Conservation (phyloP, 768 basidiomycete genomes). For the Mycena polygramma region DNA sequence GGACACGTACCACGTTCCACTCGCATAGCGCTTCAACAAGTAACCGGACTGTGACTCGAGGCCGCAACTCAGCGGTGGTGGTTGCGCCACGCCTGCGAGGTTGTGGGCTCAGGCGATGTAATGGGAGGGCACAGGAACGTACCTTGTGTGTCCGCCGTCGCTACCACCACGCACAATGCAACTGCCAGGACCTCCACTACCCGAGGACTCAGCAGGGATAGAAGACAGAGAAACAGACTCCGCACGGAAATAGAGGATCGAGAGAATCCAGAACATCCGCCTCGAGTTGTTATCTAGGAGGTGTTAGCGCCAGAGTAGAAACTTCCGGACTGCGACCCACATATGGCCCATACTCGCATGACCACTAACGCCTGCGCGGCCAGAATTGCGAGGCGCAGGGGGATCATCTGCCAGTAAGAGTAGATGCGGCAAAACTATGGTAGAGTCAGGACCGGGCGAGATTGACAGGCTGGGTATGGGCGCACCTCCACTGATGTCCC, state of each 20-base stretch:
- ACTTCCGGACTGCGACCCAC: neutral
- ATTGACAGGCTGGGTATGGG: neutral
- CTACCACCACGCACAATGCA: slow-evolving; percentile 5
- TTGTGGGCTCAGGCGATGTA: neutral
- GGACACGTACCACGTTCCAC: slow-evolving; percentile 25
- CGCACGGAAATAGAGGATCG: slow-evolving; percentile 14
- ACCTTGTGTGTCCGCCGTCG: slow-evolving; percentile 28
- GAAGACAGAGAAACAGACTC: neutral
- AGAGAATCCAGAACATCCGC: slow-evolving; percentile 26
- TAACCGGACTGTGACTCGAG: slow-evolving; percentile 18
- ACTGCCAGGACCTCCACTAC: slow-evolving; percentile 23
- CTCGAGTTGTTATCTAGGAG: slow-evolving; percentile 30
- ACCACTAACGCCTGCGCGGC: slow-evolving; percentile 22
- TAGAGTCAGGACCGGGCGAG: too few species aligned
- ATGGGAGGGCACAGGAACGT: neutral
- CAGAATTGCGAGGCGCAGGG: slow-evolving; percentile 22
- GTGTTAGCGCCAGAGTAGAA: neutral
- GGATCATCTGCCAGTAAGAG: slow-evolving; percentile 18
- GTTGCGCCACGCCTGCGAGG: slow-evolving; percentile 12
- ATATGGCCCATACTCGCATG: slow-evolving; percentile 21
- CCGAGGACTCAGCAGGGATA: neutral
- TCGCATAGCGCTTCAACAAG: slow-evolving; percentile 15
- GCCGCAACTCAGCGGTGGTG: slow-evolving; percentile 27
- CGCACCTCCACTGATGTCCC: slow-evolving; percentile 21
- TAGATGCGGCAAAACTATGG: slow-evolving; percentile 19